These are phyloP conservation scores for Tetracladium marchalianum DNA, from an alignment of 495 filamentous ascomycete species.

Conservation along the genomic window DNA sequence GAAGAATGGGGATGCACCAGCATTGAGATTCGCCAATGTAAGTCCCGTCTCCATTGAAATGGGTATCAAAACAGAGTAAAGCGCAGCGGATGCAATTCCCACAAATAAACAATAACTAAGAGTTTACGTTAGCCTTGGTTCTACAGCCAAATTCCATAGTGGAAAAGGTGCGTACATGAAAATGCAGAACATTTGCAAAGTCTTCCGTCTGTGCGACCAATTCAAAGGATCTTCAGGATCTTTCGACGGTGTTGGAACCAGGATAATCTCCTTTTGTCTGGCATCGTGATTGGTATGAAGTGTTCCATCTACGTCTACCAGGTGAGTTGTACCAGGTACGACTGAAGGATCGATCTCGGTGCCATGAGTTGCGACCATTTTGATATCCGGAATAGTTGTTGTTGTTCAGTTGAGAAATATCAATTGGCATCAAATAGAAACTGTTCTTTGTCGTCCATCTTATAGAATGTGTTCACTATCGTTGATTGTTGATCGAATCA, in stretches of 20 bases:
- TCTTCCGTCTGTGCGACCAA: slow-evolving; percentile 47
- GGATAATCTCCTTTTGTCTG: slow-evolving; percentile 41
- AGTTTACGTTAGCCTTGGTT: background rate
- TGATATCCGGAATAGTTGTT: background rate
- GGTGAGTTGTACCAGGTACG: slow-evolving; percentile 23
- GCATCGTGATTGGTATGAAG: slow-evolving; percentile 33
- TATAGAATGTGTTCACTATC: too few species aligned
- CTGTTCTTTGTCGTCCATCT: too few species aligned
- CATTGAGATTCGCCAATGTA: slow-evolving; percentile 13
- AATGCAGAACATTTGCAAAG: slow-evolving; percentile 37
- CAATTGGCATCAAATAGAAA: too few species aligned
- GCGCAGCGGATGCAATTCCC: slow-evolving; percentile 20
- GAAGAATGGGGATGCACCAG: background rate
- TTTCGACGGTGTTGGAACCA: slow-evolving; percentile 46
- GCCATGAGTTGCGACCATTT: background rate
- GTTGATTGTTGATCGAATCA: too few species aligned
- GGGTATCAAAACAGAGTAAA: slow-evolving; percentile 20
- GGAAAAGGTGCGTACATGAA: background rate
- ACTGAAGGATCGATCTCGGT: slow-evolving; percentile 1
- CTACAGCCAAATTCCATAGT: background rate
- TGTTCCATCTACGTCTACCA: slow-evolving; percentile 22
- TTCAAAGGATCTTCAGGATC: slow-evolving; percentile 55
- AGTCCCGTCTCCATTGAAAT: slow-evolving; percentile 27
- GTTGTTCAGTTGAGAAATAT: background rate
- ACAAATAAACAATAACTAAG: slow-evolving; percentile 15